A percentile compares a stretch with the other conserved stretches of the same genome.
Conservation (phyloP, 768 basidiomycete species). For the Tylopilus felleus region DNA sequence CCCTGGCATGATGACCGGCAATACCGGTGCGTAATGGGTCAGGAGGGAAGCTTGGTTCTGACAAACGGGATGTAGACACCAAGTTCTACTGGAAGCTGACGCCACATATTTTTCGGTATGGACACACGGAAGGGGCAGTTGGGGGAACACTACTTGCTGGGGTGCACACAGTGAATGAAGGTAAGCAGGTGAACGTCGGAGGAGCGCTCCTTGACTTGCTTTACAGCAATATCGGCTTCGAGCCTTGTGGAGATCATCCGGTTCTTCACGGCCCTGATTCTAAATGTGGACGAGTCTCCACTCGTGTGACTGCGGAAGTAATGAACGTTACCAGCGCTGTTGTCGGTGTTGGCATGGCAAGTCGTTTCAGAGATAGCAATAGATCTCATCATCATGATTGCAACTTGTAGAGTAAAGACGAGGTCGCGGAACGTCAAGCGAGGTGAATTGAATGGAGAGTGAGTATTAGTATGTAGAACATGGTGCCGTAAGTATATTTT, state of each 20-base stretch:
- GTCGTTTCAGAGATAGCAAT: no score
- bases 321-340: no score
- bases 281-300: constrained; percentile 61
- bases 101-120: constrained; percentile 69
- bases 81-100: constrained; percentile 44
- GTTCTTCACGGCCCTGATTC: constrained; percentile 61
- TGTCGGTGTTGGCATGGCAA: no score
- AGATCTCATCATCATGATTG: no score
- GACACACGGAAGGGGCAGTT: constrained; percentile 32
- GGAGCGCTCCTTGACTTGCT: not conserved
- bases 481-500: no score
- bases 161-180: constrained; percentile 74
- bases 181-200: constrained; percentile 34
- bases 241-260: constrained; percentile 60
- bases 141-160: constrained; percentile 34
- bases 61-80: constrained; percentile 33
- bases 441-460: no score
- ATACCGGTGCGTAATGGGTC: constrained; percentile 36
- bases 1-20: constrained; percentile 58
- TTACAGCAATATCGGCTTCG: constrained; percentile 42
- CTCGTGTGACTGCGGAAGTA: no score
- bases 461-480: no score
- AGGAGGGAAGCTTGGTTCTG: not conserved
- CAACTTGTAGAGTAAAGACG: no score
- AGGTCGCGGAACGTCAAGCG: no score